These are phyloP conservation scores for Hyaloscypha finlandica DNA, from an alignment of 495 filamentous ascomycete genomes.

Conservation along the genomic window DNA sequence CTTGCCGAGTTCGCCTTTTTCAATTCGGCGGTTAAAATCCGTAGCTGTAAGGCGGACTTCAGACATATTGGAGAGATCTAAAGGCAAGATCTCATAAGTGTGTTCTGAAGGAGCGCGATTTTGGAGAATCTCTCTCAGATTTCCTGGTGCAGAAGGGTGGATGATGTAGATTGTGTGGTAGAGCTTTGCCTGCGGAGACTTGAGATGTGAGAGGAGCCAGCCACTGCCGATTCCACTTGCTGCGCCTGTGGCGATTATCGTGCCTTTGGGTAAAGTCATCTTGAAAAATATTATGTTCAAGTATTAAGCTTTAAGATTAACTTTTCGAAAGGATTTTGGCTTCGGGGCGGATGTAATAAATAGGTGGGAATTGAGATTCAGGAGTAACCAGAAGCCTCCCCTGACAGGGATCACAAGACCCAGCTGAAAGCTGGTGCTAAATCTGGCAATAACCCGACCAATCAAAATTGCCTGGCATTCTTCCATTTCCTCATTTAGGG, in stretches of 20 bases:
- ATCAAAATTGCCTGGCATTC: too few species aligned
- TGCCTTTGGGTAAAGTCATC: background rate
- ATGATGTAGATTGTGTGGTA: conserved; percentile 11
- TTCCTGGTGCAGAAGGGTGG: conserved; percentile 7
- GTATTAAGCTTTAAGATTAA: too few species aligned
- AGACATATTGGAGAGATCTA: background rate
- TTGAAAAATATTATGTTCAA: background rate
- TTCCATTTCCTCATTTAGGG: too few species aligned
- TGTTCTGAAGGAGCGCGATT: background rate
- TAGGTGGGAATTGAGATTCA: too few species aligned
- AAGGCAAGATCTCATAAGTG: conserved; percentile 1
- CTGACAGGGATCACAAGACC: too few species aligned
- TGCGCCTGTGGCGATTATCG: conserved; percentile 16
- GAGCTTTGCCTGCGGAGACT: conserved; percentile 6
- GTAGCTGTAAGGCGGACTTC: background rate
- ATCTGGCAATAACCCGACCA: too few species aligned
- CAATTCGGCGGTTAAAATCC: background rate
- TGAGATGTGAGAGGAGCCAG: conserved; percentile 12
- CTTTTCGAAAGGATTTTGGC: too few species aligned
- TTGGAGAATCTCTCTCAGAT: background rate
- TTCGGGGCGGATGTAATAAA: too few species aligned
- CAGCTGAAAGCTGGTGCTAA: too few species aligned
- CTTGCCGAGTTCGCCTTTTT: background rate
- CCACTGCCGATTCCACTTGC: conserved; percentile 12
- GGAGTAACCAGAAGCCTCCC: too few species aligned